Base-by-base conservation (phyloP, 306 rosid species). In the Cicer yamashitae region DNA sequence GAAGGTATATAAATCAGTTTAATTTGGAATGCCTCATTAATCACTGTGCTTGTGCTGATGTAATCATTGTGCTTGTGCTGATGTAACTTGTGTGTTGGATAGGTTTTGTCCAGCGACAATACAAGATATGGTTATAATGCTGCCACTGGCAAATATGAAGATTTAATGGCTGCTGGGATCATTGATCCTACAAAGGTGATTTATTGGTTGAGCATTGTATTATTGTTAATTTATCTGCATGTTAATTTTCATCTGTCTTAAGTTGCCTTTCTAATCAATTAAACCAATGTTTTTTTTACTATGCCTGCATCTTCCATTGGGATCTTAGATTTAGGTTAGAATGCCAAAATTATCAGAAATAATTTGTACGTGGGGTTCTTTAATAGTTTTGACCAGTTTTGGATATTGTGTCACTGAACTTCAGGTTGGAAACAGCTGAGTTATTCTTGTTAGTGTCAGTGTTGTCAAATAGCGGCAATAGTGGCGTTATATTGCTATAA, bases 131-230 rank as follows among this genome's bases (percentile, higher is more conserved):
- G 99, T 45, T 96, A 96, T 72, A 96, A 96, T 76, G 99, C 98
- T 10, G 99, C 99, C 20, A 96, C 99, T 0, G 99, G 99, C 47
- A 86, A 92, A 6, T 96, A 96, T 13, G 99, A 96, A 83, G 99
- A 96, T 88, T 71, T 96, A 62, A 96, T 96, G 99, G 82, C 98
- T 59, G 99, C 92, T 7, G 99, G 99, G 61, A 96, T 96, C 47
- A 96, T 96, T 78, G 99, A 96, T 70, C 99, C 99, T 6, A 92
- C 99, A 20, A 96, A 96, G 98, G 99, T 94, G 77, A 68, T 70
- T 84, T 52, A 0, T 44, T 73, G 39, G 10, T 52, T 46, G 37
- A 60, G 56, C 10, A 30, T 51, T 13, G 7, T 43, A 25, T 44
- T 54, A 9, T 30, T 10, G 22, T 68, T 13, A 68, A 13, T 68